phyloP scores from a whole-genome alignment of 2,329 filamentous ascomycete genomes.

The Calonectria naviculata region DNA sequence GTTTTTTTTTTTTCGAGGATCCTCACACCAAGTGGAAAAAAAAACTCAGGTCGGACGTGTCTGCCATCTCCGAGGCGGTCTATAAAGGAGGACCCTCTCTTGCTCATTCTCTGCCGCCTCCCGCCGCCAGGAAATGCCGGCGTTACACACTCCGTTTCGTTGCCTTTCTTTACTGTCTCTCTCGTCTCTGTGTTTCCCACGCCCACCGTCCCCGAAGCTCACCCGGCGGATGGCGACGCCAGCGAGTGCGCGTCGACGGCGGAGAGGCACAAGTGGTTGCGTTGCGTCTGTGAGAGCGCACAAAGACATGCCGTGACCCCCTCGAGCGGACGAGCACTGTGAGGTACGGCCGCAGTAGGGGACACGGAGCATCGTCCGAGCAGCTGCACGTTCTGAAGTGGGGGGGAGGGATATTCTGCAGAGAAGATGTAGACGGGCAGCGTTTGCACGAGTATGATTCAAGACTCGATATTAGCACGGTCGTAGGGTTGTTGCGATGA shows the following conservation, averaged over 20 bases:
- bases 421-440: neutral
- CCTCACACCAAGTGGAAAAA: neutral
- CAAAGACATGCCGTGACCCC: constrained; percentile 5
- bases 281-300: constrained; percentile 3
- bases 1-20: neutral
- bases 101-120: neutral
- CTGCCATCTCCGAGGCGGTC: neutral
- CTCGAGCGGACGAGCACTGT: neutral
- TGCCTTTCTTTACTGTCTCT: too few relatives aligned
- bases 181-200: neutral
- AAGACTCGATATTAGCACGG: neutral
- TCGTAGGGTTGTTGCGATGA: neutral
- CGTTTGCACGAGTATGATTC: neutral
- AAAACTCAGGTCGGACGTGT: neutral
- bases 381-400: neutral
- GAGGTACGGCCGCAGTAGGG: neutral
- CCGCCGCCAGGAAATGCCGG: constrained; percentile 10
- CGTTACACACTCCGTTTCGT: constrained; percentile 7
- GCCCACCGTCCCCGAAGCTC: constrained; percentile 15
- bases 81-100: neutral
- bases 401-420: neutral
- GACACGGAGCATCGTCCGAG: constrained; percentile 7
- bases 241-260: neutral
- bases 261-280: constrained; percentile 7
- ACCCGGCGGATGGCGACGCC: neutral